Evolutionary conservation across 2,329 filamentous ascomycete species (phyloP).

Genomic region (Zasmidium citrigriseum): DNA sequence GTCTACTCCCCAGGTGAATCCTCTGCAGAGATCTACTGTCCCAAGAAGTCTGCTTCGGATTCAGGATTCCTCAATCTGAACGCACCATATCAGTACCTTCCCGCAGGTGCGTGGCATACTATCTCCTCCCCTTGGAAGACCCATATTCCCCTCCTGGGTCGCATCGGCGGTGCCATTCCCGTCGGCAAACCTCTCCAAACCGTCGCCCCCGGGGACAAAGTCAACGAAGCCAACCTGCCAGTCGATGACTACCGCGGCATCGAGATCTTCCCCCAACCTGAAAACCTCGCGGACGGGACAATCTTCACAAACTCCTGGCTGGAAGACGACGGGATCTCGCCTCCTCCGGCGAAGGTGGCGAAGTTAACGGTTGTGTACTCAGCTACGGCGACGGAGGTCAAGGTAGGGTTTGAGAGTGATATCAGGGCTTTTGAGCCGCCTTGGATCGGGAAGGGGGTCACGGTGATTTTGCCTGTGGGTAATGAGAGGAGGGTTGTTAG

Average conservation of each 20-base stretch:
- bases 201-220: slow-evolving; percentile 52
- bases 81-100: slow-evolving; percentile 59
- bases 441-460: slow-evolving; percentile 49
- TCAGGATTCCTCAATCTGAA: slow-evolving; percentile 66
- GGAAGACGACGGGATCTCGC: slow-evolving; percentile 60
- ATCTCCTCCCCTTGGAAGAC: slow-evolving; percentile 54
- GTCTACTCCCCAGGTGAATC: slow-evolving; percentile 63
- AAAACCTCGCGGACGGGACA: slow-evolving; percentile 36
- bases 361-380: slow-evolving; percentile 48
- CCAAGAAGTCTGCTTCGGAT: slow-evolving; percentile 43
- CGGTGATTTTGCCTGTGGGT: slow-evolving; percentile 53
- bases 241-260: slow-evolving; percentile 58
- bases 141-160: slow-evolving; percentile 59
- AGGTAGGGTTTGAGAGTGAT: slow-evolving; percentile 44
- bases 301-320: slow-evolving; percentile 51
- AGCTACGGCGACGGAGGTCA: slow-evolving; percentile 47
- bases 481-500: slow-evolving; percentile 46
- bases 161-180: slow-evolving; percentile 56
- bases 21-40: slow-evolving; percentile 63
- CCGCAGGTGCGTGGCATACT: slow-evolving; percentile 56
- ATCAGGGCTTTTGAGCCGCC: slow-evolving; percentile 47
- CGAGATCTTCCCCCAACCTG: slow-evolving; percentile 58
- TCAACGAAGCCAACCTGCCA: slow-evolving; percentile 47
- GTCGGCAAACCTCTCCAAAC: slow-evolving; percentile 55
- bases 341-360: slow-evolving; percentile 41